These are phyloP conservation scores for Heliophila coronopifolia DNA, from an alignment of 441 rosid genomes.

Conservation along the genomic window DNA sequence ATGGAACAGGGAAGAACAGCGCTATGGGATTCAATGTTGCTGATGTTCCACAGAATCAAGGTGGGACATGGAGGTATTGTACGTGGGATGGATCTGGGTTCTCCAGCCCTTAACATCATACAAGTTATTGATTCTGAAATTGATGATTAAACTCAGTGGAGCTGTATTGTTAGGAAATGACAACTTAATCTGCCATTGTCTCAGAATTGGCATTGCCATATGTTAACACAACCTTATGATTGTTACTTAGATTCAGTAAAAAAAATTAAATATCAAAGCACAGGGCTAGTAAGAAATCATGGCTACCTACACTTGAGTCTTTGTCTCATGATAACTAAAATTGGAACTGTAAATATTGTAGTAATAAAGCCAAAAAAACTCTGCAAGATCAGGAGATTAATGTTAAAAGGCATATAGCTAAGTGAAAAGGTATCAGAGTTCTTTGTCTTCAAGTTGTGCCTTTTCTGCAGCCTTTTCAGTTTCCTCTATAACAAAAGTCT, in stretches of 20 bases:
- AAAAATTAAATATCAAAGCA: too few relatives aligned
- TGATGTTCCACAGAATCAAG: conserved; percentile 70
- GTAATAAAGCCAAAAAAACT: too few relatives aligned
- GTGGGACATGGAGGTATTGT: conserved; percentile 68
- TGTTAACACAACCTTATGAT: too few relatives aligned
- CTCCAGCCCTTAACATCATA: conserved; percentile 68
- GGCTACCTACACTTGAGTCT: too few relatives aligned
- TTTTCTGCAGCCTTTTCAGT: conserved; percentile 74
- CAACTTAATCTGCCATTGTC: neutral
- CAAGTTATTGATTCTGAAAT: conserved; percentile 58
- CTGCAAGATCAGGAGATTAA: too few relatives aligned
- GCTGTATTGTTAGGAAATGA: neutral
- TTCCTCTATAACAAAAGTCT: conserved; percentile 62
- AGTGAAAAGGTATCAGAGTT: conserved; percentile 58
- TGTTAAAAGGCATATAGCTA: too few relatives aligned
- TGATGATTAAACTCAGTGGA: conserved; percentile 33
- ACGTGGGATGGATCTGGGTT: conserved; percentile 83
- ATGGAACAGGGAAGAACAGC: conserved; percentile 76
- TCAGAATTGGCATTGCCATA: neutral
- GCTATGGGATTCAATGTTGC: conserved; percentile 77
- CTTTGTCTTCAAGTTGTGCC: conserved; percentile 54
- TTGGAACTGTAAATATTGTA: too few relatives aligned
- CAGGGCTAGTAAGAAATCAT: too few relatives aligned
- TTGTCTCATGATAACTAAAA: too few relatives aligned
- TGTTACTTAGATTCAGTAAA: too few relatives aligned